Conservation (phyloP, 2,329 filamentous ascomycete genomes). For the Clonostachys solani region DNA sequence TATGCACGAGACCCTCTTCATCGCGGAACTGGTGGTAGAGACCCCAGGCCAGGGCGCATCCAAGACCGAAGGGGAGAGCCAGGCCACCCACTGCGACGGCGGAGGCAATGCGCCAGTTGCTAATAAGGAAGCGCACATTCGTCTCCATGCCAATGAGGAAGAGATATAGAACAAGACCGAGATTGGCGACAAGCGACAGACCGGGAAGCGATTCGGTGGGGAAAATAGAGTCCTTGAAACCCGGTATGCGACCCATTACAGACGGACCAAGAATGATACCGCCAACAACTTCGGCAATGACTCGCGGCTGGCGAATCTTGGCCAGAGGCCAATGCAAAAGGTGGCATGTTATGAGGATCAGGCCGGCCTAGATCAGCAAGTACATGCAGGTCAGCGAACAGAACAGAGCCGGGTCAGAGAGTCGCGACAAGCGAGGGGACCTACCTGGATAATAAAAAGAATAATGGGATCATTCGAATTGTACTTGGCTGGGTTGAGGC, state of each 20-base stretch:
- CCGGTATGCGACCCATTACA: slow-evolving; percentile 80
- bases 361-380: slow-evolving; percentile 24
- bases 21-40: slow-evolving; percentile 68
- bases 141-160: slow-evolving; percentile 88
- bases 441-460: slow-evolving; percentile 70
- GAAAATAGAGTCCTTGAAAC: slow-evolving; percentile 74
- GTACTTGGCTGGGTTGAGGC: slow-evolving; percentile 63
- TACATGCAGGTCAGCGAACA: not conserved
- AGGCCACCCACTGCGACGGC: slow-evolving; percentile 78
- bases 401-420: not conserved
- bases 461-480: slow-evolving; percentile 68
- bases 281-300: slow-evolving; percentile 83
- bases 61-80: slow-evolving; percentile 77
- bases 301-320: slow-evolving; percentile 72
- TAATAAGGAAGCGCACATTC: slow-evolving; percentile 70
- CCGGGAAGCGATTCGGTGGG: slow-evolving; percentile 70
- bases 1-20: slow-evolving; percentile 30
- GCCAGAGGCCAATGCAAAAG: slow-evolving; percentile 70
- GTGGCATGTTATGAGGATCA: slow-evolving; percentile 43
- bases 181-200: slow-evolving; percentile 73
- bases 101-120: slow-evolving; percentile 76
- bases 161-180: slow-evolving; percentile 79
- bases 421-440: slow-evolving; percentile 1
- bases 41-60: slow-evolving; percentile 76
- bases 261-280: slow-evolving; percentile 83